A percentile compares a stretch with the other conserved stretches of the same genome.
Conservation (phyloP, 2,329 filamentous ascomycete genomes). For the Knoxdaviesia capensis region DNA sequence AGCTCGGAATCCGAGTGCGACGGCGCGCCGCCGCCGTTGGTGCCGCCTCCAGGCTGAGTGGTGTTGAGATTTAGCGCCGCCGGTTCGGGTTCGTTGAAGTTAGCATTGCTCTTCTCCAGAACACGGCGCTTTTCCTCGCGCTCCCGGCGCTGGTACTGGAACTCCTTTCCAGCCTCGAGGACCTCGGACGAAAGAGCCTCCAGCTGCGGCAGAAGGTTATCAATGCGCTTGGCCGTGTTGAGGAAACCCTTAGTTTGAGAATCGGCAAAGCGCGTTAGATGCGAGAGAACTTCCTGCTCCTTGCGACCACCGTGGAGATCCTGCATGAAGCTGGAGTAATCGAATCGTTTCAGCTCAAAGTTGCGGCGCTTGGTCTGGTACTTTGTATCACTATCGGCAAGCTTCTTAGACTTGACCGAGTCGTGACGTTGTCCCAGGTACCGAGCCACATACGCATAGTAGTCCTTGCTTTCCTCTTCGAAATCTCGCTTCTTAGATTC, state of each 20-base stretch:
- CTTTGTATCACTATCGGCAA: slow-evolving; percentile 84
- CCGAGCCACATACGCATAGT: slow-evolving; percentile 83
- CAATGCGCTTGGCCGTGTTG: slow-evolving; percentile 67
- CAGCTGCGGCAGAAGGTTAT: slow-evolving; percentile 68
- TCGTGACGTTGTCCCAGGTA: slow-evolving; percentile 95
- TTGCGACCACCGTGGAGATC: slow-evolving; percentile 98
- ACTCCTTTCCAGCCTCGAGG: slow-evolving; percentile 87
- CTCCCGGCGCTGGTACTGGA: slow-evolving; percentile 85
- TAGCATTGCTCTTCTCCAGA: slow-evolving; percentile 52
- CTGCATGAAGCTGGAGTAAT: slow-evolving; percentile 98
- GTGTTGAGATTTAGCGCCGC: slow-evolving; percentile 18
- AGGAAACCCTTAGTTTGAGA: slow-evolving; percentile 73
- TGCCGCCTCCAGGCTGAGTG: slow-evolving; percentile 10
- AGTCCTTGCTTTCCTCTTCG: slow-evolving; percentile 96
- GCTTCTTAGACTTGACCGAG: slow-evolving; percentile 92
- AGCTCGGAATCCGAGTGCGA: slow-evolving; percentile 47
- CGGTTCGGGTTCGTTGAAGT: slow-evolving; percentile 46
- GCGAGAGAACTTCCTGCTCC: slow-evolving; percentile 88
- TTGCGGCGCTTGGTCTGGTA: slow-evolving; percentile 86
- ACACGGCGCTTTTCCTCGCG: slow-evolving; percentile 82
- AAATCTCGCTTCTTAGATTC: slow-evolving; percentile 95
- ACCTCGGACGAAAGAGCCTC: slow-evolving; percentile 80
- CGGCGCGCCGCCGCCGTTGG: slow-evolving; percentile 22
- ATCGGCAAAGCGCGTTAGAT: slow-evolving; percentile 85
- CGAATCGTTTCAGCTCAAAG: slow-evolving; percentile 93